Evolutionary conservation across 768 basidiomycete species (phyloP).

Genomic region (Tephrocybe rancida): DNA sequence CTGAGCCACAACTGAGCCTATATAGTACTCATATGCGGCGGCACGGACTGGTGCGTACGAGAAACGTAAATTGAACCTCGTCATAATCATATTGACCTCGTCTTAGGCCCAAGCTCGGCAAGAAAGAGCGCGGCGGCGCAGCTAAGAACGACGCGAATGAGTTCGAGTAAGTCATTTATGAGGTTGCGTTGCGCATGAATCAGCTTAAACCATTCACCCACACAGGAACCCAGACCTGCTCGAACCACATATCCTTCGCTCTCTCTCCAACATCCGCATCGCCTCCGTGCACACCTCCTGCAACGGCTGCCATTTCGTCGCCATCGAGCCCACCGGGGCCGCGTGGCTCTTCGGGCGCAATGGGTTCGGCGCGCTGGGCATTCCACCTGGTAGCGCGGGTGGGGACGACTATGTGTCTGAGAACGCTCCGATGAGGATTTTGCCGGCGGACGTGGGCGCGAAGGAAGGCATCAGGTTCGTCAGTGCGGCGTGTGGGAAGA

Average conservation of each 20-base stretch:
- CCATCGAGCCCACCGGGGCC: conserved; percentile 70
- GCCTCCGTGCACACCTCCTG: conserved; percentile 77
- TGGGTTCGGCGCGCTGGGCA: conserved; percentile 57
- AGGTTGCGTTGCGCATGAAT: neutral
- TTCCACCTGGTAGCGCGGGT: conserved; percentile 49
- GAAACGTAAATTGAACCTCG: neutral
- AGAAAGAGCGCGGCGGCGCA: conserved; percentile 65
- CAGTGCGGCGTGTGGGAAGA: conserved; percentile 80
- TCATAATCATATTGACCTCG: neutral
- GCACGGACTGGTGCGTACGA: conserved; percentile 78
- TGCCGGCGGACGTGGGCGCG: conserved; percentile 64
- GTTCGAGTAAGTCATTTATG: conserved; percentile 33
- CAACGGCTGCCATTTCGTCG: conserved; percentile 75
- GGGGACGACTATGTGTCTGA: conserved; percentile 68
- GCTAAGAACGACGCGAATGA: conserved; percentile 43
- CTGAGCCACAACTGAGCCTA: conserved; percentile 1
- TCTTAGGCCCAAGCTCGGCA: conserved; percentile 71
- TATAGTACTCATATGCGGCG: conserved; percentile 84
- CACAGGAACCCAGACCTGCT: conserved; percentile 76
- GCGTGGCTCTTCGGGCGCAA: conserved; percentile 94
- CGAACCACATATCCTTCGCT: conserved; percentile 88
- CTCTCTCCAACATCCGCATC: conserved; percentile 78
- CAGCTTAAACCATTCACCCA: neutral
- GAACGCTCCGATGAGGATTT: conserved; percentile 67
- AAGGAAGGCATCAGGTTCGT: conserved; percentile 63